Evolutionary conservation across 192 early-diverging fungal genomes (phyloP), one percentile per base, ranked within the genome.

Genomic region (Mortierella alpina): DNA sequence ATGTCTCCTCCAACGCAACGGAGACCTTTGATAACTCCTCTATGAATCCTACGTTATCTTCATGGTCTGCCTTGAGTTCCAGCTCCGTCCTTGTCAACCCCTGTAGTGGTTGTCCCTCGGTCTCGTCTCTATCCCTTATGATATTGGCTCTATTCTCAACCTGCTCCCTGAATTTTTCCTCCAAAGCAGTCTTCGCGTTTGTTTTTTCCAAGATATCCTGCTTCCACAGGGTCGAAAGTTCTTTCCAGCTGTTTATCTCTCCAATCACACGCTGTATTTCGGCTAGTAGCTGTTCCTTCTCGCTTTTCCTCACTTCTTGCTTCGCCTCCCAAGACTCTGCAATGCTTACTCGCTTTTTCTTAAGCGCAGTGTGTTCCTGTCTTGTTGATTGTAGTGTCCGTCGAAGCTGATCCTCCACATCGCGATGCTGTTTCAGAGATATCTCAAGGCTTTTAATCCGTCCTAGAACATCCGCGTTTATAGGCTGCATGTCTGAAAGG

Each of bases 371-470:
- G 3, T 40, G 13, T 23, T 79, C 69, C 13, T 57, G 42, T 22
- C 59, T 46, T 11, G 47, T 18, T 4, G 64, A 11, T 9, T 47
- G 46, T 5, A 72, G 66, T 15, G 50, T 20, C 10, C 41, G 50
- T 14, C 42, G 20, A 22, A 72, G 41, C 17, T 56, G 47, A 1
- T 46, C 45, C 15, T 56, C 63, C 7, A 63, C 45, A 7, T 71
- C 63, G 4, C 48, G 57, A 23, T 79, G 69, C 23, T 79, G 76
- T 6, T 72, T 49, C 0, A 79, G 12, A 4, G 68, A 71, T 5
- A 71, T 79, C 15, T 79, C 69, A 7, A 79, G 59, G n/a, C 42
- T 79, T 22, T 72, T 79, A 50, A 67, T 79, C 49, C 63, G 55
- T 5, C 67, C 76, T 17, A 72, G 12, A 42, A 62, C n/a, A 0